These are phyloP conservation scores for Phytophthora quininea DNA, from an alignment of 352 stramenopile genomes.

Conservation along the genomic window DNA sequence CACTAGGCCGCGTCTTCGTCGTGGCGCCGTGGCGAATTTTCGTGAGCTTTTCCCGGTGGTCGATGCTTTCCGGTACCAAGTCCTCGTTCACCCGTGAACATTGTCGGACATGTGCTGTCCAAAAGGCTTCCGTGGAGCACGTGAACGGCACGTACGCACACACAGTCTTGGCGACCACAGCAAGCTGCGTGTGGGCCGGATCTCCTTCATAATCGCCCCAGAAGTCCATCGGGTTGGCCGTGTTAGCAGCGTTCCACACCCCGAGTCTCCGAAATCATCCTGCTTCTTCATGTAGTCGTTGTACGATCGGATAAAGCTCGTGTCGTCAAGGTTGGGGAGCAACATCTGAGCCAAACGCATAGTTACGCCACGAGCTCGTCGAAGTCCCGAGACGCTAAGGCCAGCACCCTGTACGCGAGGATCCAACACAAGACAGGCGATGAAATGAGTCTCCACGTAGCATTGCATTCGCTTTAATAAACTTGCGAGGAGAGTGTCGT, in stretches of 20 bases:
- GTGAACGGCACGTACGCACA: constrained; percentile 40
- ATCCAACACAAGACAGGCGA: constrained; percentile 43
- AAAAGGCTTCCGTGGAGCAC: constrained; percentile 36
- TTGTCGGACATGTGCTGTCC: constrained; percentile 14
- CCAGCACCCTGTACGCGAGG: constrained; percentile 43
- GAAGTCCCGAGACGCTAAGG: constrained; percentile 44
- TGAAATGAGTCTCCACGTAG: constrained; percentile 44
- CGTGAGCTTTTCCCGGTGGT: constrained; percentile 27
- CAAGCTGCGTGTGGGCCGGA: constrained; percentile 37
- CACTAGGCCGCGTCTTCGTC: constrained; percentile 3
- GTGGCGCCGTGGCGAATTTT: constrained; percentile 32
- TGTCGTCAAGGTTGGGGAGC: constrained; percentile 35
- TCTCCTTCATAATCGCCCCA: constrained; percentile 49
- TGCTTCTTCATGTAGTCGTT: constrained; percentile 52
- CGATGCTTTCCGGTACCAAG: neutral
- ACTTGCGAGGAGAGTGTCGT: constrained; percentile 16
- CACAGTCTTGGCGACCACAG: constrained; percentile 32
- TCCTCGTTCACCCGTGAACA: neutral
- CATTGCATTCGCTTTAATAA: constrained; percentile 36
- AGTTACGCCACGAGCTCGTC: constrained; percentile 34
- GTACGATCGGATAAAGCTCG: constrained; percentile 46
- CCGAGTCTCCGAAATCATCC: constrained; percentile 40
- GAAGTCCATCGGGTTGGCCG: constrained; percentile 39
- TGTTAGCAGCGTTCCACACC: constrained; percentile 44
- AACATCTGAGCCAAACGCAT: constrained; percentile 32